A percentile compares a stretch with the other conserved stretches of the same genome.
Evolutionary conservation across 768 basidiomycete species (phyloP).

Genomic region (Leccinum longicurvipes): DNA sequence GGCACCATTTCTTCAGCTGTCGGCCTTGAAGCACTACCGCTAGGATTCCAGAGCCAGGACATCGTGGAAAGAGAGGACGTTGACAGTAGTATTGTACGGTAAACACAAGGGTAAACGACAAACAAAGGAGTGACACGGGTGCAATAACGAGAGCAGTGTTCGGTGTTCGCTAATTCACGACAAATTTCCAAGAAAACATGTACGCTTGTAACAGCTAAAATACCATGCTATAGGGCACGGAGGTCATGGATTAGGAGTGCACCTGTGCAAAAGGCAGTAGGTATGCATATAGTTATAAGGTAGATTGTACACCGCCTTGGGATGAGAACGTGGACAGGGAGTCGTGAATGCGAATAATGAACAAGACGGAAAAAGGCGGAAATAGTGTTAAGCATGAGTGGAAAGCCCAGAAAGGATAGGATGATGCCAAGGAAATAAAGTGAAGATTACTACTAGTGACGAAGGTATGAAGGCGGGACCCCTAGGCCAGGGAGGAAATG

Average conservation of each 20-base stretch:
- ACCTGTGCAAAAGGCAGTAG: constrained; percentile 32
- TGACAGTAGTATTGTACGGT: neutral
- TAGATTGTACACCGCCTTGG: constrained; percentile 34
- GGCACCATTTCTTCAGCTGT: constrained; percentile 48
- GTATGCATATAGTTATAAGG: constrained; percentile 34
- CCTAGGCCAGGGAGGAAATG: constrained; percentile 18
- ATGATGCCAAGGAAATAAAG: constrained; percentile 25
- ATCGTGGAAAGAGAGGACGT: constrained; percentile 35
- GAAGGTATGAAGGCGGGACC: constrained; percentile 27
- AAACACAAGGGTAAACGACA: neutral
- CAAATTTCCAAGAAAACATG: neutral
- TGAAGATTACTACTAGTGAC: constrained; percentile 30
- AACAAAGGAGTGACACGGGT: neutral
- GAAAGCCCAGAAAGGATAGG: constrained; percentile 25
- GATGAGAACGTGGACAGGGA: constrained; percentile 20
- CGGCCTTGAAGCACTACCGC: constrained; percentile 36
- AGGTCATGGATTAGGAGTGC: constrained; percentile 26
- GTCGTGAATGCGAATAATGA: constrained; percentile 28
- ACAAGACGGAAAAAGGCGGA: constrained; percentile 15
- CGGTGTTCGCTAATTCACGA: neutral
- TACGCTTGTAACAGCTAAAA: constrained; percentile 8
- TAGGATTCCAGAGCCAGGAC: constrained; percentile 63
- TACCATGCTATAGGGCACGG: constrained; percentile 21
- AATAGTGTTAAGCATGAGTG: constrained; percentile 28
- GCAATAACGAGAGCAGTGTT: neutral